A percentile compares a stretch with the other conserved stretches of the same genome.
These are phyloP conservation scores for Penicillium arizonense DNA, from an alignment of 495 filamentous ascomycete species.

Conservation along the genomic window DNA sequence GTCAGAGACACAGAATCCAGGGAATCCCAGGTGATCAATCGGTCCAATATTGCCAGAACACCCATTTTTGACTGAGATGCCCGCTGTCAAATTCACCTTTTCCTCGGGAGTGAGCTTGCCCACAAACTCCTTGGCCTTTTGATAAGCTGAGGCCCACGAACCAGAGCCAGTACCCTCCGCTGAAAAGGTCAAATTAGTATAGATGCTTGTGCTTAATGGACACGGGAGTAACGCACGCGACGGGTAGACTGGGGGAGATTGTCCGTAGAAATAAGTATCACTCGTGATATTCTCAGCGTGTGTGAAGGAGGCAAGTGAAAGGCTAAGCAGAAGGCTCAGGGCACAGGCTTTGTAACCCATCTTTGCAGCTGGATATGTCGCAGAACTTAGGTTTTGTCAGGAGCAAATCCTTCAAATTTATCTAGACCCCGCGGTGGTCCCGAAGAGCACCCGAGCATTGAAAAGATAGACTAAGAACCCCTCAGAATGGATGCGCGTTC, in stretches of 20 bases:
- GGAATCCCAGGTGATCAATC: conserved; percentile 54
- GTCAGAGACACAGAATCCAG: conserved; percentile 62
- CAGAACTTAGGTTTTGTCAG: too few relatives aligned
- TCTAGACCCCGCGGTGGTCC: not conserved
- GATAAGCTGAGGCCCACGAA: conserved; percentile 50
- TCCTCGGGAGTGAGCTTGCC: conserved; percentile 57
- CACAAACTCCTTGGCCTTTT: conserved; percentile 53
- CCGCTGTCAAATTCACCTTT: conserved; percentile 53
- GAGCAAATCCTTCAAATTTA: not conserved
- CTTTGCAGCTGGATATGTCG: not conserved
- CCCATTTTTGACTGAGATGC: conserved; percentile 55
- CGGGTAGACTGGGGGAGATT: conserved; percentile 55
- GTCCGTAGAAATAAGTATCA: conserved; percentile 51
- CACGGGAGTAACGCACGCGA: conserved; percentile 32
- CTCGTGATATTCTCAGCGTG: conserved; percentile 17
- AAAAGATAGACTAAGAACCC: too few relatives aligned
- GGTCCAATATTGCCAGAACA: conserved; percentile 54
- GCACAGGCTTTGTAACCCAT: not conserved
- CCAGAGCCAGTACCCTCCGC: conserved; percentile 48
- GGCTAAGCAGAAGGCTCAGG: conserved; percentile 3
- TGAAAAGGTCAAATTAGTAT: not conserved
- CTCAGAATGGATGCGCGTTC: too few relatives aligned
- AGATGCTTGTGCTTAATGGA: not conserved
- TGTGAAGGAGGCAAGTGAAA: conserved; percentile 1
- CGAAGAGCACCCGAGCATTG: not conserved